Percentiles rank a stretch among this genome's conserved stretches.
Conservation (phyloP, 805 yeast genomes). For the Metschnikowia santaceciliae region DNA sequence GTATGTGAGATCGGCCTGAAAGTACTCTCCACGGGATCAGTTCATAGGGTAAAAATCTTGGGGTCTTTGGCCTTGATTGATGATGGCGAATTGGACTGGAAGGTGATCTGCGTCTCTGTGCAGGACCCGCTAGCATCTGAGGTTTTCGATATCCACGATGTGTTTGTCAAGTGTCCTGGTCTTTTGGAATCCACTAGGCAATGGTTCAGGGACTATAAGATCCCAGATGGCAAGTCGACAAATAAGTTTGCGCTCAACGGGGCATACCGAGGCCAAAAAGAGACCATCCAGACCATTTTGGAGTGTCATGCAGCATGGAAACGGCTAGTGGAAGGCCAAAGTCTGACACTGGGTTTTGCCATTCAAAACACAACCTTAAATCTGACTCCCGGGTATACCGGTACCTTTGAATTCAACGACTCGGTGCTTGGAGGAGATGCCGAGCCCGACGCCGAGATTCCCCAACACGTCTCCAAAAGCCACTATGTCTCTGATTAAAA, state of each 20-base stretch:
- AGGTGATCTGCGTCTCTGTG: slow-evolving; percentile 78
- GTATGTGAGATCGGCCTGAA: slow-evolving; percentile 85
- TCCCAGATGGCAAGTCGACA: slow-evolving; percentile 97
- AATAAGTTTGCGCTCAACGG: slow-evolving; percentile 97
- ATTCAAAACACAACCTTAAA: slow-evolving; percentile 9
- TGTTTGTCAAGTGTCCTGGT: slow-evolving; percentile 86
- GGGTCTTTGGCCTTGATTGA: slow-evolving; percentile 95
- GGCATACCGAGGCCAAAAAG: slow-evolving; percentile 79
- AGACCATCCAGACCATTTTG: slow-evolving; percentile 78
- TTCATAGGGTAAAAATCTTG: slow-evolving; percentile 84
- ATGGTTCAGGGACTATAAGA: slow-evolving; percentile 98
- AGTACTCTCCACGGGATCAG: slow-evolving; percentile 63
- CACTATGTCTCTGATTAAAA: slow-evolving; percentile 6
- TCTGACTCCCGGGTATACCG: slow-evolving; percentile 9
- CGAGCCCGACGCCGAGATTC: slow-evolving; percentile 15
- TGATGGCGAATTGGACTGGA: slow-evolving; percentile 90
- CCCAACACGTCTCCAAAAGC: slow-evolving; percentile 9
- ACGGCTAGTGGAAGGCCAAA: slow-evolving; percentile 61
- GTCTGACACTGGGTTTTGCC: slow-evolving; percentile 19
- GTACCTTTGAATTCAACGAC: slow-evolving; percentile 11
- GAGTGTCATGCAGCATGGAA: slow-evolving; percentile 88
- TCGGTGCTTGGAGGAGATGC: slow-evolving; percentile 9
- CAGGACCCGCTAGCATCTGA: slow-evolving; percentile 86
- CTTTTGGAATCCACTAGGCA: slow-evolving; percentile 89
- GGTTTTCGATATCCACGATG: slow-evolving; percentile 87